Evolutionary conservation across 805 yeast genomes (phyloP), one percentile per base, ranked within the genome.

Genomic region (Ogataea sp.): DNA sequence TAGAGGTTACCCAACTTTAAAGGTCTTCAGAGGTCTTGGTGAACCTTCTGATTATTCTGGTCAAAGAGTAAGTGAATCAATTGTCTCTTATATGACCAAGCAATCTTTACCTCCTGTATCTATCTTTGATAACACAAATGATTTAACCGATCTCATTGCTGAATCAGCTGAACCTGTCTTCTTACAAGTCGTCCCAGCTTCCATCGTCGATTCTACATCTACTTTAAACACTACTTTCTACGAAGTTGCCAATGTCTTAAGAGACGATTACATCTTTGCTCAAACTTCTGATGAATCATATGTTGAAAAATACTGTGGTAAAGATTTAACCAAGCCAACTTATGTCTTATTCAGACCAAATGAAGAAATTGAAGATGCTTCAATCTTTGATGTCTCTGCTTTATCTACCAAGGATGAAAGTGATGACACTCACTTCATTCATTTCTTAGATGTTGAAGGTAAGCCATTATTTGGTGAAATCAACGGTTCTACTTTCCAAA

Each of bases 381-480:
- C 78, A 30, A 58, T 71, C 37, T 62, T 59, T 58, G 51, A 61
- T n/a, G n/a, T n/a, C n/a, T n/a, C n/a, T n/a, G n/a, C n/a, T n/a
- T n/a, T n/a, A 44, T 56, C 56, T 39, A 61, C 60, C 25, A 61
- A 52, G 16, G 17, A 9, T 15, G 18, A 30, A 30, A 18, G 6
- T 17, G 58, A 58, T 39, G 58, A 50, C 17, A 59, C 59, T 7
- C 53, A 58, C 16, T 61, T 83, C 48, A 48, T 53, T 34, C 59
- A 62, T 27, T 82, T 80, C 56, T 64, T 80, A 49, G 61, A 64
- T 39, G 60, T 64, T 48, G 93, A 88, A 67, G 62, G 81, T 36
- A 73, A 83, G 58, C 96, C 97, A 41, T 70, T 75, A 53, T 81
- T 89, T 52, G 96, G 95, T 55, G 96, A 89, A 64, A 77, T 90